Evolutionary conservation across 345 rosid species (phyloP).

Genomic region (Carallia brachiata): DNA sequence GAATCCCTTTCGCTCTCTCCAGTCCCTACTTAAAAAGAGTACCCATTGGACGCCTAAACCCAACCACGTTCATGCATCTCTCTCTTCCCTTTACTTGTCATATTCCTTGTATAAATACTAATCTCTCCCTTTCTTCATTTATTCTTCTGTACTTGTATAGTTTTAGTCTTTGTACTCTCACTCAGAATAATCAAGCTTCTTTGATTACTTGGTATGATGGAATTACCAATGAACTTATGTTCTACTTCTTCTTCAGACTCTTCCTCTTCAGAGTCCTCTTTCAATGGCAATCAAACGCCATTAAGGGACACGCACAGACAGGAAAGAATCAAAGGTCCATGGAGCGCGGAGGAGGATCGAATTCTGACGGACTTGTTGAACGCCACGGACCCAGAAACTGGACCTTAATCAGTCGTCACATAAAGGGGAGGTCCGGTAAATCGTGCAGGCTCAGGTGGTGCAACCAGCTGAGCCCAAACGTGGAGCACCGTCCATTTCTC

Average conservation of each 20-base stretch:
- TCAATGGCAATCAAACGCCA: slow-evolving; percentile 19
- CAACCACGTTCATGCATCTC: slow-evolving; percentile 32
- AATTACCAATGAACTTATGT: slow-evolving; percentile 28
- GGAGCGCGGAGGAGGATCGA: slow-evolving; percentile 74
- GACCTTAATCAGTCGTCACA: slow-evolving; percentile 51
- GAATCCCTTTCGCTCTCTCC: slow-evolving; percentile 4
- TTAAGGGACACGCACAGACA: slow-evolving; percentile 5
- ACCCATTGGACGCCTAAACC: slow-evolving; percentile 14
- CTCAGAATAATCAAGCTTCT: background rate
- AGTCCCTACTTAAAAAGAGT: background rate
- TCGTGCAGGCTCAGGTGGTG: slow-evolving; percentile 61
- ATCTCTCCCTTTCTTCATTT: background rate
- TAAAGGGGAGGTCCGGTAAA: slow-evolving; percentile 58
- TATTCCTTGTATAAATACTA: background rate
- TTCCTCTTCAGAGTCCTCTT: slow-evolving; percentile 49
- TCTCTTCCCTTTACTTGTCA: background rate
- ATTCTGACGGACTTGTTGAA: slow-evolving; percentile 52
- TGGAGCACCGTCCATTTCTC: slow-evolving; percentile 60
- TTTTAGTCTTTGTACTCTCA: background rate
- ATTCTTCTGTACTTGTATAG: background rate
- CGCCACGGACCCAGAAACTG: slow-evolving; percentile 55
- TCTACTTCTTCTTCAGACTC: slow-evolving; percentile 48
- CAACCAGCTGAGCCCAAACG: slow-evolving; percentile 54
- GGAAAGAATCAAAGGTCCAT: slow-evolving; percentile 59
- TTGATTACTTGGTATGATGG: slow-evolving; percentile 16